Evolutionary conservation across 2,329 filamentous ascomycete species (phyloP), one percentile per base, ranked within the genome.

Genomic region (Dactylonectria macrodidyma): DNA sequence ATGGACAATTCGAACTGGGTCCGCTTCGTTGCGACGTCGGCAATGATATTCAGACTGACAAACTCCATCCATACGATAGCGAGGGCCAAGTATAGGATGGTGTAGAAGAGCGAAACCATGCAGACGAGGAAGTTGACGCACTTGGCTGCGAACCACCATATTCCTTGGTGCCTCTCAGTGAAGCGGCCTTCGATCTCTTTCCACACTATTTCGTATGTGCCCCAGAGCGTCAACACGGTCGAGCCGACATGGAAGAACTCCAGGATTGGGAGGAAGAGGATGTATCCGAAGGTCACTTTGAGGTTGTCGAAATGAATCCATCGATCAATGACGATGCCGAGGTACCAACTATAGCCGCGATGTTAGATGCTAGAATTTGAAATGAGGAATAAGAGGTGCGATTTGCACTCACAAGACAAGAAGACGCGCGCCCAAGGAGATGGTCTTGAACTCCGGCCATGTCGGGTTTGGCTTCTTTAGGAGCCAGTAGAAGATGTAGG

Each of bases 41-140:
- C 66, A 16, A 70, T 66, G 56, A 57, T 46, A 12, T 69, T 63
- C 6, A 70, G 19, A 9, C 62, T 66, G 46, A 55, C 56, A 19
- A 70, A 70, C 16, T 59, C 34, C 24, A 66, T 36, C 68, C 68
- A 70, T n/a, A 63, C 55, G 3, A 70, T 59, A 3, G 66, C 30
- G 3, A 68, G 59, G 5, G 66, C 63, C 8, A 70, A 33, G 7
- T 62, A 57, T 1, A 70, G 30, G 2, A 70, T 36, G 33, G 58
- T 56, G 33, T 70, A 66, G 46, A 62, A 70, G 12, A 64, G 56
- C 4, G 68, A 66, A n/a, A 70, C 34, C 30, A 69, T 33, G 41
- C 48, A 60, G 3, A 69, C 47, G 1, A 68, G 2, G n/a, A 70
- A 60, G 46, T 64, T 52, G 30, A 33, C 50, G 14, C 60, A 22